Evolutionary conservation across 2,329 filamentous ascomycete species (phyloP).

Genomic region (Zymoseptoria crescenta): DNA sequence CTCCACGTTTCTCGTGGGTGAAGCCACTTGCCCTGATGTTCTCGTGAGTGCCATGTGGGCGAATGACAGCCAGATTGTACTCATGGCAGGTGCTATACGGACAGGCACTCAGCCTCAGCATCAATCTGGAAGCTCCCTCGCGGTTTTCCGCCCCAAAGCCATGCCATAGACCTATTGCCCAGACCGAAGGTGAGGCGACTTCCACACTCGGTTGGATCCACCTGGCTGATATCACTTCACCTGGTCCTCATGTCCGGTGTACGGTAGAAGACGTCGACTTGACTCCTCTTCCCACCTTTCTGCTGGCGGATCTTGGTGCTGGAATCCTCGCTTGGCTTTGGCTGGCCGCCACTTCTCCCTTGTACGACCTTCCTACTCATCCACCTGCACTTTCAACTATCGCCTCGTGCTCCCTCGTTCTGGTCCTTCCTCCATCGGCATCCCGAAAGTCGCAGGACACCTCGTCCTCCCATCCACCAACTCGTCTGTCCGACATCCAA

Average conservation of each 20-base stretch:
- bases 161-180: no score
- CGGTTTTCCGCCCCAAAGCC: no score
- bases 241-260: no score
- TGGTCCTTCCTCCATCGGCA: neutral
- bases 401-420: neutral
- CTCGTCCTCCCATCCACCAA: neutral
- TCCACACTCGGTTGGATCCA: neutral
- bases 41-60: neutral
- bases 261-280: no score
- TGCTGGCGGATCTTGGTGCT: neutral
- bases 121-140: no score
- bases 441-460: neutral
- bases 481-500: neutral
- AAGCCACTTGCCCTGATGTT: neutral
- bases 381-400: neutral
- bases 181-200: no score
- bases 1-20: no score
- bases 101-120: no score
- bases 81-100: no score
- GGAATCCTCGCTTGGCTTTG: neutral
- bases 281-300: neutral
- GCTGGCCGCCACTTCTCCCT: neutral
- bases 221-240: neutral
- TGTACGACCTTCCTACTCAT: neutral
- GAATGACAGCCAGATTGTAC: no score